Conservation (phyloP, 1,284 basidiomycete genomes). For the Cutaneotrichosporon cavernicola region DNA sequence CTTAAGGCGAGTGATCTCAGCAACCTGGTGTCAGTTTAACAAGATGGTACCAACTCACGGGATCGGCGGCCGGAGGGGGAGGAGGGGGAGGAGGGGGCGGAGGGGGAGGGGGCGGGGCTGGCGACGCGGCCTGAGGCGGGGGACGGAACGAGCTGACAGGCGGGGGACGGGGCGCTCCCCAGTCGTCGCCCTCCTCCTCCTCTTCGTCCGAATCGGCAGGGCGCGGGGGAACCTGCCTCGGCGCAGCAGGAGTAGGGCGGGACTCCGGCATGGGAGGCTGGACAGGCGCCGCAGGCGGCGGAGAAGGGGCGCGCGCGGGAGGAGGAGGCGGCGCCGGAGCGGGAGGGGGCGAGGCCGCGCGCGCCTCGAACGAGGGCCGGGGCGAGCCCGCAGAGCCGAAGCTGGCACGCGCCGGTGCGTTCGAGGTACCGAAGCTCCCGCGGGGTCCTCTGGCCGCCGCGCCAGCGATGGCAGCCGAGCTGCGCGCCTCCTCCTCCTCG, state of each 20-base stretch:
- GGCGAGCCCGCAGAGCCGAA: slow-evolving; percentile 4
- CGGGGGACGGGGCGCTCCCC: slow-evolving; percentile 40
- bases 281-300: slow-evolving; percentile 25
- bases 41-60: slow-evolving; percentile 29
- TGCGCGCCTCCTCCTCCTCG: slow-evolving; percentile 74
- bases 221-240: slow-evolving; percentile 33
- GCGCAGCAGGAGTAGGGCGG: slow-evolving; percentile 3
- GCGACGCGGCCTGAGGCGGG: slow-evolving; percentile 2
- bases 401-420: slow-evolving; percentile 13
- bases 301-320: slow-evolving; percentile 21
- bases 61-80: slow-evolving; percentile 54
- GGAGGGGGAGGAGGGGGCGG: slow-evolving; percentile 38
- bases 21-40: slow-evolving; percentile 35
- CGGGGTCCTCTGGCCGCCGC: slow-evolving; percentile 15
- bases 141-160: slow-evolving; percentile 32
- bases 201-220: slow-evolving; percentile 37
- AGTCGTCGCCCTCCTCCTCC: slow-evolving; percentile 42
- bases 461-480: slow-evolving; percentile 59
- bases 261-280: slow-evolving; percentile 16
- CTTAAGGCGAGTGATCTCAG: slow-evolving; percentile 47
- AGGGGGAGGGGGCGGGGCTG: slow-evolving; percentile 12
- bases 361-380: slow-evolving; percentile 13
- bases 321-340: slow-evolving; percentile 26
- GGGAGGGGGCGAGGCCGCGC: slow-evolving; percentile 40
- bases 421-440: slow-evolving; percentile 14